Evolutionary conservation across 2,329 filamentous ascomycete genomes (phyloP).

Genomic region (Zasmidium cellare): DNA sequence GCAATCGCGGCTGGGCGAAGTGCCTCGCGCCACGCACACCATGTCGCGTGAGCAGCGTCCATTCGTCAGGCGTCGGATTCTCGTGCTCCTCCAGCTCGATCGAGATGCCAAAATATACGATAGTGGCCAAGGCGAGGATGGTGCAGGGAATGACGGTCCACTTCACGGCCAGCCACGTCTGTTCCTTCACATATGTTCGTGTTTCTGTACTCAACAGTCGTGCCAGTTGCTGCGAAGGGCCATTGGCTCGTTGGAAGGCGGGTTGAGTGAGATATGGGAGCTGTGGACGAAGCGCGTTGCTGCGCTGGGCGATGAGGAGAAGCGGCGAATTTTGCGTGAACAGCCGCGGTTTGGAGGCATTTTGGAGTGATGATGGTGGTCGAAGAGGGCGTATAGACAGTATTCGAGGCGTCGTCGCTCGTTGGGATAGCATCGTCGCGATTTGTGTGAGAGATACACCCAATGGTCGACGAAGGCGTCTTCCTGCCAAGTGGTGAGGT

Average conservation of each 20-base stretch:
- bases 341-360: constrained; percentile 40
- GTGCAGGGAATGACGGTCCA: constrained; percentile 68
- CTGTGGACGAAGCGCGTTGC: constrained; percentile 55
- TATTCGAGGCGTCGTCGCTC: constrained; percentile 21
- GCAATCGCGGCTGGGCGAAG: constrained; percentile 52
- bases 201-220: constrained; percentile 80
- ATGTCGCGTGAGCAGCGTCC: constrained; percentile 70
- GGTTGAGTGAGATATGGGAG: constrained; percentile 65
- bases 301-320: constrained; percentile 51
- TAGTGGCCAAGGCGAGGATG: constrained; percentile 58
- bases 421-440: constrained; percentile 23
- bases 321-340: constrained; percentile 61
- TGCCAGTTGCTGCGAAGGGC: constrained; percentile 48
- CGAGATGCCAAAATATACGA: constrained; percentile 65
- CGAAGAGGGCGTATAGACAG: constrained; percentile 28
- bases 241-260: constrained; percentile 30
- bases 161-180: constrained; percentile 68
- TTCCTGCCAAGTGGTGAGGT: neutral
- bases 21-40: constrained; percentile 61
- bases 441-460: neutral
- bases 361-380: constrained; percentile 15
- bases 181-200: constrained; percentile 67
- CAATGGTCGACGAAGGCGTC: neutral
- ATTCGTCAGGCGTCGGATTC: constrained; percentile 81
- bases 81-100: constrained; percentile 74